Base-by-base conservation (phyloP, 2,329 filamentous ascomycete genomes). In the Fonsecaea nubica region DNA sequence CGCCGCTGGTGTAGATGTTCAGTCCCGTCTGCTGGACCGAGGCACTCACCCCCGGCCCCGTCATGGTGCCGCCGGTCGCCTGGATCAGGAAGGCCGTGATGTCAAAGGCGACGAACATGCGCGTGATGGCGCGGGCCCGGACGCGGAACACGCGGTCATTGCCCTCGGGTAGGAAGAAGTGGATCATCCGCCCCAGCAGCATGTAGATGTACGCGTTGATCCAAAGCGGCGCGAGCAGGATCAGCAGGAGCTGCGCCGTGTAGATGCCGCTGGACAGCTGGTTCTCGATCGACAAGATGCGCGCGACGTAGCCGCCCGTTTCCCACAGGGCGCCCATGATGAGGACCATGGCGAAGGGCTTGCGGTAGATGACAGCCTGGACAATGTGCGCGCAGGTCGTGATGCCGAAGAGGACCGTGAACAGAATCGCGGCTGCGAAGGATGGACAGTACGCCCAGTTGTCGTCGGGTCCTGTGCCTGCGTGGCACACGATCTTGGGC, bases 151-250 rank as follows among this genome's bases (percentile, higher is more conserved):
- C 74, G 4, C 73, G 73, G 15, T 75, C 76, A 4, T 36, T 21
- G 30, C 30, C 40, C 38, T 59, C 35, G 38, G 38, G 57, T 10
- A 78, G 52, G 62, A 80, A 82, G 68, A 77, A 82, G 71, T 83
- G 73, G 30, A 82, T 77, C 79, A 83, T 81, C 1, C 81, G 77
- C 2, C 77, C 81, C 13, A 84, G 74, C 3, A 79, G 74, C 79
- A 83, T 82, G 72, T 82, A 83, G 32, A 78, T 77, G 66, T 80
- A 84, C 1, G 81, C 81, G 65, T 83, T 83, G n/a, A 84, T 78
- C 80, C 81, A 78, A 0, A 82, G 72, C 2, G 78, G 78, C 0
- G 80, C 79, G 4, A 83, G 75, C 1, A 85, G 74, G 42, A 85
- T 78, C 5, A 85, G 72, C 4, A 85, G 72, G 3, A 77, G 77